Base-by-base conservation (phyloP, 371 early-diverging fungal species). In the Mucor piriformis region DNA sequence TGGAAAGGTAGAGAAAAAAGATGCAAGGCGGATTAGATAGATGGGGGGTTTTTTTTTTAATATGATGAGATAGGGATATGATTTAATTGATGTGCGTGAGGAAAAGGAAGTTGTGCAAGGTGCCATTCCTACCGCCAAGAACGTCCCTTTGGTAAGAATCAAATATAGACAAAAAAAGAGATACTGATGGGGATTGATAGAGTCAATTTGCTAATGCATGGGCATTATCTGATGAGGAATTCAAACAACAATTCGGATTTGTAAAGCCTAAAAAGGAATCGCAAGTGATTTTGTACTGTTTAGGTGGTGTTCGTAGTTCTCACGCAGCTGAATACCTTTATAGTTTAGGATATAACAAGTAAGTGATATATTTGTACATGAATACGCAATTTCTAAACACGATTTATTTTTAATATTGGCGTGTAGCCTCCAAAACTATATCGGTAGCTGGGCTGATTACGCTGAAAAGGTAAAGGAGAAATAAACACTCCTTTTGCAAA, bases 361-460 rank as follows among this genome's bases (percentile, higher is more conserved):
- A 69, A 61, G 67, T 11, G 24, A 46, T 25, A 10, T 2, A 12
- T n/a, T n/a, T 27, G 15, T 15, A 12, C 23, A 46, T 24, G 12
- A 46, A 11, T 43, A 20, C 10, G 10, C 21, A 34, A 33, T 21
- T 50, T 23, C n/a, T n/a, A n/a, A n/a, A n/a, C n/a, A n/a, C n/a
- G n/a, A 23, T 35, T 40, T 15, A 15, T 20, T 37, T 43, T 29
- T 29, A 29, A 29, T 29, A 29, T 29, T n/a, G n/a, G n/a, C n/a
- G 8, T 34, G 16, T 58, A 79, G 80, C 21, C 70, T 77, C 40
- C 70, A 73, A 57, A 87, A 87, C 61, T 87, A 85, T 54, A 66
- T 74, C 32, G 87, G 87, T 29, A 86, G 87, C 50, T 87, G 83
- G 83, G 76, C 71, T 24, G 83, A 86, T 61, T 86, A 85, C 63